Percentiles rank a stretch among this genome's conserved stretches.
phyloP scores from a whole-genome alignment of 192 early-diverging fungal species.

The Coemansia sp. region DNA sequence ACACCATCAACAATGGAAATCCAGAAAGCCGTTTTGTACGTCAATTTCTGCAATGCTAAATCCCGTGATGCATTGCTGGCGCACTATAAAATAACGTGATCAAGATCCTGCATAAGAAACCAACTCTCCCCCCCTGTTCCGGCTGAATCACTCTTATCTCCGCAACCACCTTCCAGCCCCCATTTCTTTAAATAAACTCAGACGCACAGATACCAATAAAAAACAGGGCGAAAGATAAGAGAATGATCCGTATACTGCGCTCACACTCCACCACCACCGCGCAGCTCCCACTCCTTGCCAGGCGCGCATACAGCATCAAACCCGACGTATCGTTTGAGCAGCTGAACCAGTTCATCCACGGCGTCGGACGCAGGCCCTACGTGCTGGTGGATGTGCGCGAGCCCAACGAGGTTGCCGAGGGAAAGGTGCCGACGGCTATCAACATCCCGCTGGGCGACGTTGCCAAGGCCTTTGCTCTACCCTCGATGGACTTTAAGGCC shows the following conservation, averaged over 20 bases:
- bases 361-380: conserved; percentile 34
- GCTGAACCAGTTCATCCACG: conserved; percentile 49
- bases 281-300: neutral
- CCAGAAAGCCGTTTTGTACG: no score
- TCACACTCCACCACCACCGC: neutral
- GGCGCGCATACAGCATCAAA: conserved; percentile 37
- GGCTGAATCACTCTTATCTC: no score
- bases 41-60: neutral
- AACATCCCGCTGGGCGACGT: conserved; percentile 67
- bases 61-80: neutral
- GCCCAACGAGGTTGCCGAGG: conserved; percentile 59
- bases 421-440: conserved; percentile 64
- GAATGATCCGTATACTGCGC: conserved; percentile 2
- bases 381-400: conserved; percentile 71
- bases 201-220: no score
- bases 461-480: conserved; percentile 49
- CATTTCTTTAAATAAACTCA: no score
- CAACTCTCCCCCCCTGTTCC: no score
- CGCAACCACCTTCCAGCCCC: no score
- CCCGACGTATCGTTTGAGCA: conserved; percentile 50
- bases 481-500: conserved; percentile 40
- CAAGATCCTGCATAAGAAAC: no score
- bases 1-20: neutral
- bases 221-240: no score
- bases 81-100: no score